Evolutionary conservation across 2,329 filamentous ascomycete genomes (phyloP).

Genomic region (Knoxdaviesia proteae): DNA sequence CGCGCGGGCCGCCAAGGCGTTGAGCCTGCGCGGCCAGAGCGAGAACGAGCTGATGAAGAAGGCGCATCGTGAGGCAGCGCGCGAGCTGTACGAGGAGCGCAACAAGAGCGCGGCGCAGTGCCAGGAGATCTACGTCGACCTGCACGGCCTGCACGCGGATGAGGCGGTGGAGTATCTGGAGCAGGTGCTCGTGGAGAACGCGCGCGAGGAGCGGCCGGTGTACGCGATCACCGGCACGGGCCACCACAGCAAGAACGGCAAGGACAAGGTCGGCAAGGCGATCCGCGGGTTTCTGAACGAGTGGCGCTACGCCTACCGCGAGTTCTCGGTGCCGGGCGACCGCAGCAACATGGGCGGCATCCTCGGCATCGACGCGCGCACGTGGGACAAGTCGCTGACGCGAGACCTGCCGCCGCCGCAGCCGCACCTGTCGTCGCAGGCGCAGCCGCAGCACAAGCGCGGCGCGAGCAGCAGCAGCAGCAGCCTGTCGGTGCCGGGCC

Average conservation of each 20-base stretch:
- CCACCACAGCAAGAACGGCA: conserved; percentile 95
- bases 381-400: conserved; percentile 40
- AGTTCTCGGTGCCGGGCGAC: conserved; percentile 93
- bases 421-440: conserved; percentile 3
- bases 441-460: conserved; percentile 16
- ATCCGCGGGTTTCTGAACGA: conserved; percentile 81
- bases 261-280: conserved; percentile 94
- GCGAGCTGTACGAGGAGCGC: conserved; percentile 79
- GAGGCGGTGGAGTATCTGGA: conserved; percentile 91
- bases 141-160: conserved; percentile 96
- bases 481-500: too few relatives aligned
- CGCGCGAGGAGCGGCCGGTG: conserved; percentile 49
- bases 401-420: conserved; percentile 16
- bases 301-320: conserved; percentile 86
- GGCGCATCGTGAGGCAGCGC: conserved; percentile 82
- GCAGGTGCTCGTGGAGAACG: conserved; percentile 68
- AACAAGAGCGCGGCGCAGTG: conserved; percentile 45
- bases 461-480: too few relatives aligned
- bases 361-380: conserved; percentile 44
- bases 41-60: conserved; percentile 97
- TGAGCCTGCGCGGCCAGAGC: conserved; percentile 82
- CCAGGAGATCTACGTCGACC: conserved; percentile 75
- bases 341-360: conserved; percentile 63
- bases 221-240: conserved; percentile 96
- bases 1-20: conserved; percentile 81